phyloP scores from a whole-genome alignment of 2,329 filamentous ascomycete species.

The Xylaria sp. region DNA sequence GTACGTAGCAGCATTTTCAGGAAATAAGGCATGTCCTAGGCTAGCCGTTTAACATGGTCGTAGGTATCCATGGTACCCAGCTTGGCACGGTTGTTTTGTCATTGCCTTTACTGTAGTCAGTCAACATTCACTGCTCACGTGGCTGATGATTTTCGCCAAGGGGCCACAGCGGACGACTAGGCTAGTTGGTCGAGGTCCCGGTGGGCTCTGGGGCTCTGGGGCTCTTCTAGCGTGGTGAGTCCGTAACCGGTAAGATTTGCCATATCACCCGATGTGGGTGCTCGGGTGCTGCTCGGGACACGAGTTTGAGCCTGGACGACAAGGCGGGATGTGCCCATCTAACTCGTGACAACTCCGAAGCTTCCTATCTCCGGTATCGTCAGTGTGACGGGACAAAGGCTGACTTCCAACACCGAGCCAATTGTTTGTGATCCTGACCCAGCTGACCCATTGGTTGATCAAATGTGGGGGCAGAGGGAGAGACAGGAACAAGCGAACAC shows the following conservation, averaged over 20 bases:
- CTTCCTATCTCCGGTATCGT: neutral
- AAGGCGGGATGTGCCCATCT: neutral
- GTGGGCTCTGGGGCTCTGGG: conserved; percentile 3
- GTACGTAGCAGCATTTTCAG: neutral
- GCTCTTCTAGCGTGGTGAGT: conserved; percentile 10
- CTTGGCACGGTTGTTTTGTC: conserved; percentile 12
- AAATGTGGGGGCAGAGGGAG: too few relatives aligned
- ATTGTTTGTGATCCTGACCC: too few relatives aligned
- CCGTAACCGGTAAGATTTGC: conserved; percentile 21
- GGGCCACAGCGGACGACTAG: conserved; percentile 22
- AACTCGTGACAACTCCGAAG: neutral
- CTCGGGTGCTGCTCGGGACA: conserved; percentile 10
- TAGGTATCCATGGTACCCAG: neutral
- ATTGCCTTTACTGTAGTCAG: conserved; percentile 12
- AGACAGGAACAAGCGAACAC: too few relatives aligned
- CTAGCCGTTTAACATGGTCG: neutral
- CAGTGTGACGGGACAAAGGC: too few relatives aligned
- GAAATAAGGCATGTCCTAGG: neutral
- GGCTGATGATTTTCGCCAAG: conserved; percentile 22
- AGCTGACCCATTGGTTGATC: too few relatives aligned
- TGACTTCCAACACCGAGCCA: too few relatives aligned
- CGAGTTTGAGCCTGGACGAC: conserved; percentile 1
- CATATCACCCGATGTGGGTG: conserved; percentile 12
- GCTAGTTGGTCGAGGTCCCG: conserved; percentile 17
- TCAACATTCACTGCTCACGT: conserved; percentile 24